phyloP scores from a whole-genome alignment of 2,329 filamentous ascomycete species.

The Beauveria asiatica region DNA sequence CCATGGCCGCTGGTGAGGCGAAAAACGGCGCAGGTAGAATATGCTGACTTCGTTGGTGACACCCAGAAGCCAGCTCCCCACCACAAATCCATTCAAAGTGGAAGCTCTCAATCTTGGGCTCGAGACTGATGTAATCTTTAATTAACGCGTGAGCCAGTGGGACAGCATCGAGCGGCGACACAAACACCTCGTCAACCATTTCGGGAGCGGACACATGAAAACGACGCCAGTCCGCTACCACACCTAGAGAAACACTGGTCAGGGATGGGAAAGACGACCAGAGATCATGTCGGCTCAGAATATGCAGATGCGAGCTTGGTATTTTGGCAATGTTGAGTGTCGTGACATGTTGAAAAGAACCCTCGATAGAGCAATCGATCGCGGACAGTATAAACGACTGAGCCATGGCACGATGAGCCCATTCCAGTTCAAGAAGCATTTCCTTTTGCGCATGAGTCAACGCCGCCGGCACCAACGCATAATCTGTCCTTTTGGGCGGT shows the following conservation, averaged over 20 bases:
- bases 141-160: constrained; percentile 45
- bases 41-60: constrained; percentile 52
- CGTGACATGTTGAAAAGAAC: constrained; percentile 44
- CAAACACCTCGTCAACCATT: constrained; percentile 36
- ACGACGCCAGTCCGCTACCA: constrained; percentile 59
- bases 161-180: constrained; percentile 44
- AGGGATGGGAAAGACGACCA: constrained; percentile 52
- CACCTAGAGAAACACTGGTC: constrained; percentile 45
- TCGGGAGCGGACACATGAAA: constrained; percentile 44
- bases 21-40: constrained; percentile 54
- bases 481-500: constrained; percentile 15
- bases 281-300: constrained; percentile 49
- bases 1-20: constrained; percentile 24
- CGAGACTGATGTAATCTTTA: constrained; percentile 36
- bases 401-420: constrained; percentile 60
- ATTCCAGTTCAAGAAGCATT: constrained; percentile 59
- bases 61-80: constrained; percentile 56
- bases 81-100: constrained; percentile 60
- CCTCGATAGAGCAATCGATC: constrained; percentile 44
- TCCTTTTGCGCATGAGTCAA: constrained; percentile 58
- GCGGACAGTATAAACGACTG: constrained; percentile 58
- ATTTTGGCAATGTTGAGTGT: constrained; percentile 56
- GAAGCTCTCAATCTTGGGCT: constrained; percentile 45
- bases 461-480: constrained; percentile 40
- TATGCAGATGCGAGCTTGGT: constrained; percentile 50